Evolutionary conservation across 208 protist genomes (phyloP), one percentile per base, ranked within the genome.

Genomic region (Leishmania mexicana): DNA sequence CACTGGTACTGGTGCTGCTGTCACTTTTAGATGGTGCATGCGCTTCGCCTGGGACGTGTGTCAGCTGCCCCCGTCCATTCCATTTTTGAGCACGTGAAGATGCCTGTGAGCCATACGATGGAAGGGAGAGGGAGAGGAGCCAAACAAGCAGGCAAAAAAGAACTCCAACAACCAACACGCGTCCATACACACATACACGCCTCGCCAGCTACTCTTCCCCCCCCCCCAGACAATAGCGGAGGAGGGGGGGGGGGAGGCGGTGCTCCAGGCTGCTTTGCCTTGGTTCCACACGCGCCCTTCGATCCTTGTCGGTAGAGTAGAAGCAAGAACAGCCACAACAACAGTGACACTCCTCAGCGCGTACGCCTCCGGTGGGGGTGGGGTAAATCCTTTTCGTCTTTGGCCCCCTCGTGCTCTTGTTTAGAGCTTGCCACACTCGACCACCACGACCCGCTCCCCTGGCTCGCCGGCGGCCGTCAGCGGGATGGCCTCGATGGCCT

Each of bases 401-500:
- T 15, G 10, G 19, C 31, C 10, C 73, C 24, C n/a, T 60, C 15
- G 24, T 62, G 51, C 2, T 4, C 35, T 35, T 31, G 58, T 24
- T 80, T 85, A 85, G 57, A 87, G 75, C 68, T 87, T 87, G 1
- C 94, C 94, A 70, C 92, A 94, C 8, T 95, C 92, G 17, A 94
- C 91, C n/a, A 97, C 79, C 5, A 76, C 78, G 1, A 97, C 77
- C 35, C 74, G 79, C 24, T 89, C 78, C 24, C 75, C 74, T 24
- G 93, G 91, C 45, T 85, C 75, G 15, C 94, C 94, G n/a, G 72
- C 81, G 19, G 83, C 73, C 10, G 71, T 81, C 17, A 93, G 62
- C 17, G 89, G 87, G n/a, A 95, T 64, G 58, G 35, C 64, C 77
- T 97, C 93, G 17, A 98, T 96, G n/a, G 80, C 90, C 75, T 90